Conservation (phyloP, 495 filamentous ascomycete species). For the Xylaria palmicola region DNA sequence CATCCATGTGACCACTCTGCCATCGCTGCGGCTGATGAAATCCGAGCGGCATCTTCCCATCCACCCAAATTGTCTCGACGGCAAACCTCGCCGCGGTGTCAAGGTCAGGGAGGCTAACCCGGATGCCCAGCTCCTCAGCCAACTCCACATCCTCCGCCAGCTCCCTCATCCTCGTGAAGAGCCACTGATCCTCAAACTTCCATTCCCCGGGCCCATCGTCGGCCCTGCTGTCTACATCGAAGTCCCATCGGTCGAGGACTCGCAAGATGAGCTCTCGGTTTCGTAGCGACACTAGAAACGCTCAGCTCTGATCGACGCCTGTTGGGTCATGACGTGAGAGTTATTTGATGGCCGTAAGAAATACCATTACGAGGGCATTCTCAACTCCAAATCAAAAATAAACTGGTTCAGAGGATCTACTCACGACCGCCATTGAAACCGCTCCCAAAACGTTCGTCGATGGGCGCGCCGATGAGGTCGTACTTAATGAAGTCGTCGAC, state of each 20-base stretch:
- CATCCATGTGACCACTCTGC: background rate
- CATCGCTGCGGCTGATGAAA: conserved; percentile 21
- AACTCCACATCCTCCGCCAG: background rate
- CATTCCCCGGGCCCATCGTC: conserved; percentile 17
- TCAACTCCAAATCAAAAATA: too few relatives aligned
- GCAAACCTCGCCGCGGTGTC: conserved; percentile 11
- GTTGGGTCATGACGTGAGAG: too few relatives aligned
- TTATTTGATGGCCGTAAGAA: too few relatives aligned
- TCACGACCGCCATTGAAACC: conserved; percentile 35
- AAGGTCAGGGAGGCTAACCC: conserved; percentile 9
- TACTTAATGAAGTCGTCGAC: conserved; percentile 37
- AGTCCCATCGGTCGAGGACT: conserved; percentile 26
- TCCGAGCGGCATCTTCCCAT: conserved; percentile 11
- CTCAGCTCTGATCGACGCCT: too few relatives aligned
- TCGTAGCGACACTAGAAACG: conserved; percentile 33
- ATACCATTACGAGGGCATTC: too few relatives aligned
- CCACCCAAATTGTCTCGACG: conserved; percentile 16
- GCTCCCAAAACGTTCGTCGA: conserved; percentile 13
- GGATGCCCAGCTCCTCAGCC: background rate
- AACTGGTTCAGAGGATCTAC: too few relatives aligned
- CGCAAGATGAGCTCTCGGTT: conserved; percentile 29
- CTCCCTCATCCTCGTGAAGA: conserved; percentile 19
- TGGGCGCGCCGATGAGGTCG: conserved; percentile 32
- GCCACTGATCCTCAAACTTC: conserved; percentile 36
- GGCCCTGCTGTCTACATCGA: conserved; percentile 1